phyloP scores from a whole-genome alignment of 2,329 filamentous ascomycete species.

The Trichothecium roseum region DNA sequence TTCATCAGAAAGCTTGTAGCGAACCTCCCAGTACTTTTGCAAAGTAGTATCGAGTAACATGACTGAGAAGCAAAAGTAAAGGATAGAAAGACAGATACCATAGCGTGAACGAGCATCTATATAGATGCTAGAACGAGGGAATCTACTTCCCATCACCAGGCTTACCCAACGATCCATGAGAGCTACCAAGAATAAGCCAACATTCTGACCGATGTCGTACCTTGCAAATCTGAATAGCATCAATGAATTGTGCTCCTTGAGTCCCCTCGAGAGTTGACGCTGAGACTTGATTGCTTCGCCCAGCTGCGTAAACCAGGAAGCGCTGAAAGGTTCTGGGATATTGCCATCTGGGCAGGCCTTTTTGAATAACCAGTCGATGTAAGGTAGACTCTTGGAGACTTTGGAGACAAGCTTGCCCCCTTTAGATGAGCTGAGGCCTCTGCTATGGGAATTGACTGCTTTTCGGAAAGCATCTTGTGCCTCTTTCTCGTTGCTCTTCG shows the following conservation, averaged over 20 bases:
- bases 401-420: conserved; percentile 7
- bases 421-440: conserved; percentile 3
- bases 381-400: conserved; percentile 18
- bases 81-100: conserved; percentile 25
- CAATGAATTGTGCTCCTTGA: conserved; percentile 27
- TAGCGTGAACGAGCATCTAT: conserved; percentile 19
- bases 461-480: conserved; percentile 20
- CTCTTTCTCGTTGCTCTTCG: conserved; percentile 6
- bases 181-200: conserved; percentile 25
- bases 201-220: conserved; percentile 23
- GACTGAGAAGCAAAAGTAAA: conserved; percentile 27
- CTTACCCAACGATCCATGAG: conserved; percentile 27
- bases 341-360: conserved; percentile 17
- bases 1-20: conserved; percentile 20
- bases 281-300: conserved; percentile 22
- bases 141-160: conserved; percentile 20
- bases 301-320: conserved; percentile 24
- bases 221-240: conserved; percentile 23
- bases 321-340: conserved; percentile 18
- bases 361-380: conserved; percentile 23
- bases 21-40: conserved; percentile 23
- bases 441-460: conserved; percentile 19
- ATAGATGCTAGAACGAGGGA: conserved; percentile 17
- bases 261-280: conserved; percentile 20
- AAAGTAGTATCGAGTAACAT: conserved; percentile 25